Evolutionary conservation across 2,329 filamentous ascomycete genomes (phyloP).

Genomic region (Alternaria arborescens): DNA sequence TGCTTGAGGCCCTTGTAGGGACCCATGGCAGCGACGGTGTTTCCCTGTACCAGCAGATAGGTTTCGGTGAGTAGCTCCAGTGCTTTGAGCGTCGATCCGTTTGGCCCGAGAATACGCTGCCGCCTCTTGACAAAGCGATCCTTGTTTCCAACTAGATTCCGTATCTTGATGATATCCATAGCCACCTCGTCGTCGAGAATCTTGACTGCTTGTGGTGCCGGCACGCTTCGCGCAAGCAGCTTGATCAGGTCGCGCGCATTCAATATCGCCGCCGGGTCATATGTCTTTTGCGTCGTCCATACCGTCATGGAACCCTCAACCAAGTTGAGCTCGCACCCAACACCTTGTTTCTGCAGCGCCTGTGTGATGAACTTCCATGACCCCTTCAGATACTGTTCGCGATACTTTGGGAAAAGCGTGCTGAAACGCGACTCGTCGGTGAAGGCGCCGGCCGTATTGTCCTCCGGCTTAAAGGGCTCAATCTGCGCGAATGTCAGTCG

Average conservation of each 20-base stretch:
- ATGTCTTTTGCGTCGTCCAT: conserved; percentile 91
- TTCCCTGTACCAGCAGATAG: conserved; percentile 92
- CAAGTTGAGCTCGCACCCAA: conserved; percentile 91
- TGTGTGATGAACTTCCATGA: conserved; percentile 92
- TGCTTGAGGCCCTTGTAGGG: conserved; percentile 94
- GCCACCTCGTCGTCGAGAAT: conserved; percentile 92
- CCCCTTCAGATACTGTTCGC: conserved; percentile 91
- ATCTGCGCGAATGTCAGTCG: conserved; percentile 57
- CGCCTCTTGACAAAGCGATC: conserved; percentile 94
- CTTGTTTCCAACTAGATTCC: conserved; percentile 89
- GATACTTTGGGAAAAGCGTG: conserved; percentile 91
- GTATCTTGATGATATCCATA: conserved; percentile 95
- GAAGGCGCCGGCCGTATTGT: conserved; percentile 87
- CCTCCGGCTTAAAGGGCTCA: conserved; percentile 82
- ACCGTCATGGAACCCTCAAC: conserved; percentile 97
- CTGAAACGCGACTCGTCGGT: conserved; percentile 91
- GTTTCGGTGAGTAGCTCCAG: conserved; percentile 89
- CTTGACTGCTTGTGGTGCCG: conserved; percentile 90
- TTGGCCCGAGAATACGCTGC: conserved; percentile 90
- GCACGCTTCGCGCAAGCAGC: conserved; percentile 82
- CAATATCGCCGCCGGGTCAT: conserved; percentile 89
- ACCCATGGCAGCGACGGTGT: conserved; percentile 92
- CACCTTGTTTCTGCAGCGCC: conserved; percentile 83
- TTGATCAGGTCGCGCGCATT: conserved; percentile 96
- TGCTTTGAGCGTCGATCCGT: conserved; percentile 91